phyloP scores from a whole-genome alignment of 805 yeast species.

The Millerago galiae region DNA sequence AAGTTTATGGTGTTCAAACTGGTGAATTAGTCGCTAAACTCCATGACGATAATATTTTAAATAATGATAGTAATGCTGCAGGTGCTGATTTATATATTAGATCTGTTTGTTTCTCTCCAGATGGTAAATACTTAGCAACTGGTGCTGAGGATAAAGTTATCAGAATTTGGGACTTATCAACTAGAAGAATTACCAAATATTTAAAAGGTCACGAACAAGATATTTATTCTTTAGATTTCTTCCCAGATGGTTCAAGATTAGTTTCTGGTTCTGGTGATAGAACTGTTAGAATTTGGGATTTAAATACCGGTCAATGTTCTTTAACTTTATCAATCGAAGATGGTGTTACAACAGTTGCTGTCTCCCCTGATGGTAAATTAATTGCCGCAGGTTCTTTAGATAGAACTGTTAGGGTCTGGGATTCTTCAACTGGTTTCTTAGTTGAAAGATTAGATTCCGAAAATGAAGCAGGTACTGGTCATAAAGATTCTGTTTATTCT shows the following conservation, averaged over 20 bases:
- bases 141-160: conserved; percentile 90
- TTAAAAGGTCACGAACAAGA: conserved; percentile 96
- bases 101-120: conserved; percentile 95
- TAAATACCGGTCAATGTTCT: conserved; percentile 82
- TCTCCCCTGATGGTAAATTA: conserved; percentile 87
- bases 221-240: conserved; percentile 89
- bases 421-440: conserved; percentile 82
- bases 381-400: conserved; percentile 97
- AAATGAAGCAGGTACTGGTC: conserved; percentile 84
- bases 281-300: conserved; percentile 95
- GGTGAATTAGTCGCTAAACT: conserved; percentile 85
- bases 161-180: conserved; percentile 91
- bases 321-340: conserved; percentile 88
- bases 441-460: conserved; percentile 92
- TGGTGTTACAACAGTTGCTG: conserved; percentile 97
- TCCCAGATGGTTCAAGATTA: conserved; percentile 88
- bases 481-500: conserved; percentile 91
- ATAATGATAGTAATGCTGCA: conserved; percentile 31
- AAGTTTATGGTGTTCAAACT: conserved; percentile 85
- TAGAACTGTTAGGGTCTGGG: conserved; percentile 95
- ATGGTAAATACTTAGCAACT: conserved; percentile 86
- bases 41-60: conserved; percentile 64
- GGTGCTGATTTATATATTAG: conserved; percentile 86
- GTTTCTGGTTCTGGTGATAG: conserved; percentile 97
- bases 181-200: conserved; percentile 78